These are phyloP conservation scores for Quercus aquifolioides DNA, from an alignment of 306 rosid genomes.

Conservation along the genomic window DNA sequence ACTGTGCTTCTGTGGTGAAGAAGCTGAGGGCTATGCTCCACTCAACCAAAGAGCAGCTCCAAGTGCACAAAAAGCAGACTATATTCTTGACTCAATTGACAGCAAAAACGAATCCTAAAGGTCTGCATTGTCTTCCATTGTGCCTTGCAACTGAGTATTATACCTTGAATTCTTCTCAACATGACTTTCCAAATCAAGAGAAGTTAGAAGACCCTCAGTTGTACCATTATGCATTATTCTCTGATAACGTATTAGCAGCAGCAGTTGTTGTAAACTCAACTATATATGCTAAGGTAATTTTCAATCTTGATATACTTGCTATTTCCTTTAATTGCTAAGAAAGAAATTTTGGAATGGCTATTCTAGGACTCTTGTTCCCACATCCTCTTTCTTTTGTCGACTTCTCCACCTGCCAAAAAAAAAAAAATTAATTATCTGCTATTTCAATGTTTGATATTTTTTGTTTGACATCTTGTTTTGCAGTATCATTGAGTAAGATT, in stretches of 20 bases:
- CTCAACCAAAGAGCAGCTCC: conserved; percentile 84
- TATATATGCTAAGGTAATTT: conserved; percentile 68
- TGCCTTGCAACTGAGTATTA: conserved; percentile 92
- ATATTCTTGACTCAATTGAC: conserved; percentile 31
- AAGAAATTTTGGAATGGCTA: too few relatives aligned
- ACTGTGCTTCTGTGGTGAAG: conserved; percentile 69
- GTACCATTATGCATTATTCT: conserved; percentile 86
- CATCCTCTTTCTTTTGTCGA: not conserved
- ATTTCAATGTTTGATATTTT: too few relatives aligned
- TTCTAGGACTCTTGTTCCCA: too few relatives aligned
- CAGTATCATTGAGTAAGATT: too few relatives aligned
- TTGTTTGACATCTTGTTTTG: too few relatives aligned
- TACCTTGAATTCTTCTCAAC: conserved; percentile 68
- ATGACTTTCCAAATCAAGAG: conserved; percentile 67
- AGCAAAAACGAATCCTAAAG: conserved; percentile 90
- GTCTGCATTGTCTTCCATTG: conserved; percentile 95
- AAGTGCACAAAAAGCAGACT: conserved; percentile 88
- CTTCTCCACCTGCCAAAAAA: not conserved
- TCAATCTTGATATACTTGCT: too few relatives aligned
- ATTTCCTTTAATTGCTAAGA: too few relatives aligned
- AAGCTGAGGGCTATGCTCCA: conserved; percentile 95
- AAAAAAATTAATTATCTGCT: too few relatives aligned
- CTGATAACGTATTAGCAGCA: conserved; percentile 87
- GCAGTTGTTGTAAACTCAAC: conserved; percentile 93
- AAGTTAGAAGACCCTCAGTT: conserved; percentile 68